Base-by-base conservation (phyloP, 805 yeast genomes). In the Allodekkera sacchari region DNA sequence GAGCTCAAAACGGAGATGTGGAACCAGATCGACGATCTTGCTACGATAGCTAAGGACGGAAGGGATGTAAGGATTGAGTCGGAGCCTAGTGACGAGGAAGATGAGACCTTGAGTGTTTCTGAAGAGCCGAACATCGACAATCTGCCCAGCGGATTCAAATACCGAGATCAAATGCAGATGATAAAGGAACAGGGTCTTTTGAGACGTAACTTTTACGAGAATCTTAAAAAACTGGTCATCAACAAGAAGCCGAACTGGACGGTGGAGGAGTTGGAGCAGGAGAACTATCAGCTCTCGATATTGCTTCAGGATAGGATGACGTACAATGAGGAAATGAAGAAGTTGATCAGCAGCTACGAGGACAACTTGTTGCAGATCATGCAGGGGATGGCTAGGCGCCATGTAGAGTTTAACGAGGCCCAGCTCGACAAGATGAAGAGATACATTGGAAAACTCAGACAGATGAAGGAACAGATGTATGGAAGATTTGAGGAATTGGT, bases 1-100 rank as follows among this genome's bases (percentile, higher is more conserved):
- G 18, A 25, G 17, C 30, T 53, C 12, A 54, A 52, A 24, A 30
- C 34, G 6, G 44, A 42, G 7, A 48, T 54, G 4, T 54, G 59
- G 59, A 17, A 31, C 3, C 43, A 46, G 15, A 23, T 49, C 2
- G 47, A 41, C n/a, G 22, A 24, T 7, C 20, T 50, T 3, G 48
- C 53, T 2, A 27, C 26, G 22, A 20, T 9, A 11, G 11, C 11
- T 11, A 9, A 9, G 22, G 22, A 20, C 22, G 22, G 11, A 9
- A 20, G 22, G 10, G 8, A 6, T 15, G 11, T 27, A 4, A 14
- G 19, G 17, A 20, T 6, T n/a, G 23, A 8, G 27, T 6, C 12
- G 13, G 29, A 16, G 18, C 18, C 25, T 28, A 7, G 27, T 15
- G 14, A 16, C 11, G 28, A 14, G 5, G 27, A 27, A n/a, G 14